A percentile compares a stretch with the other conserved stretches of the same genome.
These are phyloP conservation scores for Firmiana major DNA, from an alignment of 345 rosid species.

Conservation along the genomic window DNA sequence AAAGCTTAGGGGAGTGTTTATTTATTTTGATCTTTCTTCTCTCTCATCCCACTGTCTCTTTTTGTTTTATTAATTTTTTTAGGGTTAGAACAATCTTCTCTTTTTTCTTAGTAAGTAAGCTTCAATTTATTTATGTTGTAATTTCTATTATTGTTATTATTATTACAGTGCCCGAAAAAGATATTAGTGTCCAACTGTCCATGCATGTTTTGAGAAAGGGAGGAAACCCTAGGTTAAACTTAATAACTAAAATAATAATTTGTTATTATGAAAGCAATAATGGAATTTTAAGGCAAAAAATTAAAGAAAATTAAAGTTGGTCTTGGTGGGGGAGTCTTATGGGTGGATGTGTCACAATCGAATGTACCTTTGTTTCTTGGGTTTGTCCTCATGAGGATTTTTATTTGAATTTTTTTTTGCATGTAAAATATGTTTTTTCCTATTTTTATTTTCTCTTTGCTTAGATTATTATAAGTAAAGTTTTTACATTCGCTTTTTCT, in stretches of 20 bases:
- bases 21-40: constrained; percentile 33
- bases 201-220: constrained; percentile 26
- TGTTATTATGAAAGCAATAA: neutral
- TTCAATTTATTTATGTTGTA: constrained; percentile 2
- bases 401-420: neutral
- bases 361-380: constrained; percentile 36
- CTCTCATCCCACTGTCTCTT: constrained; percentile 22
- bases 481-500: neutral
- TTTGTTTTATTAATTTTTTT: constrained; percentile 34
- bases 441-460: no score
- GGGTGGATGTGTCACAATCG: constrained; percentile 40
- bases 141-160: neutral
- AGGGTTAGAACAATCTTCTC: constrained; percentile 19
- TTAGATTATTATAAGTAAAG: neutral
- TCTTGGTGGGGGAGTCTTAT: constrained; percentile 30
- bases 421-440: constrained; percentile 1
- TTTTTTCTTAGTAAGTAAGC: constrained; percentile 30
- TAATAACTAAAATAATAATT: neutral
- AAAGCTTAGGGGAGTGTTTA: constrained; percentile 12
- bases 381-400: constrained; percentile 15
- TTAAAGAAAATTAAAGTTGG: constrained; percentile 12
- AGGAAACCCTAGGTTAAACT: constrained; percentile 20
- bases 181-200: constrained; percentile 32
- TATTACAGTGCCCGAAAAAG: constrained; percentile 22
- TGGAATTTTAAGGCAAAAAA: constrained; percentile 1